Evolutionary conservation across 2,329 filamentous ascomycete species (phyloP), one percentile per base, ranked within the genome.

Genomic region (Cercospora janseana): DNA sequence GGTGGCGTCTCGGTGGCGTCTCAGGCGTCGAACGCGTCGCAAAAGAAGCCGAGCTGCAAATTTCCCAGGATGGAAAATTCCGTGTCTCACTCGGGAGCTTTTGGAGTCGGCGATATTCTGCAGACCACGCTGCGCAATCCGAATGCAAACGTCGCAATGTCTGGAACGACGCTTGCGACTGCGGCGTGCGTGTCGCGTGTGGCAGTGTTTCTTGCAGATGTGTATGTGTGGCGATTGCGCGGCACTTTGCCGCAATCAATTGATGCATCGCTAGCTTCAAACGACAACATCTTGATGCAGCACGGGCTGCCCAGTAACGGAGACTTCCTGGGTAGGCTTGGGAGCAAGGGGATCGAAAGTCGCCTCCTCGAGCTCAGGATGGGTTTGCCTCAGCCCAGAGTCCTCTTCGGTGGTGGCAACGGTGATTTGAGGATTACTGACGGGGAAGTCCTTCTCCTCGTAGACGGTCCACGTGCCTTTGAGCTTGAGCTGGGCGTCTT

Each of bases 391-490:
- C 32, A 38, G 9, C 1, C 44, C 24, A 6, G 23, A 28, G 7
- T 47, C 32, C 24, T 49, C 29, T 34, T 49, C 37, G 3, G 28
- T 35, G 16, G 40, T 46, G 4, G 46, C 51, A 13, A 47, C 46
- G 12, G 42, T 12, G 10, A 46, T 42, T 12, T 29, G 13, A 13
- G 51, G 51, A 29, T 53, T 53, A 29, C 38, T 49, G 8, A 47
- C 42, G 5, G 46, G 46, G 23, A 53, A 53, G 13, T 53, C 32
- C 42, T 46, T 44, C 15, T 49, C 51, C 12, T 53, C 51, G 12
- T 53, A 53, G 9, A 40, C 29, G 4, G 32, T 53, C 51, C 51
- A 53, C 6, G 46, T 42, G 28, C 51, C 51, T 35, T 46, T 53
- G 3, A 53, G 7, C 16, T 53, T 53, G 8, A 35, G 34, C 13